Base-by-base conservation (phyloP, 805 yeast species). In the Sugiyamaella smithiae region DNA sequence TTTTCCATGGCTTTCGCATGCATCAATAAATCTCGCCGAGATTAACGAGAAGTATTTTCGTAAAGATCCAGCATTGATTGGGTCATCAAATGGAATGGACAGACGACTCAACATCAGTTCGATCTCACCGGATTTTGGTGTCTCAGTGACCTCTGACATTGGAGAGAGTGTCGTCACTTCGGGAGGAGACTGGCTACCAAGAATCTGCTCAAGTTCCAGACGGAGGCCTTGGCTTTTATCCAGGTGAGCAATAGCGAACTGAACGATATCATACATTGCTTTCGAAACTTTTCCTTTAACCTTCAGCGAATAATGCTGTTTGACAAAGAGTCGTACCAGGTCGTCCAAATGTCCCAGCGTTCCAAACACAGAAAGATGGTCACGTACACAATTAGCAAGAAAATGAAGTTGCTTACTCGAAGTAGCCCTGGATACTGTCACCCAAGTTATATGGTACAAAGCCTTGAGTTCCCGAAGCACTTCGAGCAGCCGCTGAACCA, bases 401-500 rank as follows among this genome's bases (percentile, higher is more conserved):
- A 75, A 75, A 44, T 67, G 70, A 32, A 67, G 65, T 1, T 82
- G 72, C 50, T 76, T 77, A 52, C 73, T 75, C 45, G 82, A 63
- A 11, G 81, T 76, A 65, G 75, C 74, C 45, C 76, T 76, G 33
- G 80, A 76, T 54, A 82, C 84, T 50, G 73, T 73, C 54, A 77
- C 75, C 66, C 68, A 71, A 19, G 70, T 62, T 8, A 54, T 47
- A 23, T 54, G 56, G 23, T 59, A 59, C 4, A 59, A 44, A 12
- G 59, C 55, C 31, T 55, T 52, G 20, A 52, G 41, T 44, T 69
- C 74, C 49, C 74, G 72, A 26, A 77, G 55, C 1, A 77, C 75
- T 2, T 84, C 86, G 32, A 86, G 63, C 48, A 82, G 80, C 52
- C 77, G 75, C 48, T 85, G 67, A 6, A 85, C 71, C 8, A 70